Conservation (phyloP, 441 rosid species). For the Hura crepitans region DNA sequence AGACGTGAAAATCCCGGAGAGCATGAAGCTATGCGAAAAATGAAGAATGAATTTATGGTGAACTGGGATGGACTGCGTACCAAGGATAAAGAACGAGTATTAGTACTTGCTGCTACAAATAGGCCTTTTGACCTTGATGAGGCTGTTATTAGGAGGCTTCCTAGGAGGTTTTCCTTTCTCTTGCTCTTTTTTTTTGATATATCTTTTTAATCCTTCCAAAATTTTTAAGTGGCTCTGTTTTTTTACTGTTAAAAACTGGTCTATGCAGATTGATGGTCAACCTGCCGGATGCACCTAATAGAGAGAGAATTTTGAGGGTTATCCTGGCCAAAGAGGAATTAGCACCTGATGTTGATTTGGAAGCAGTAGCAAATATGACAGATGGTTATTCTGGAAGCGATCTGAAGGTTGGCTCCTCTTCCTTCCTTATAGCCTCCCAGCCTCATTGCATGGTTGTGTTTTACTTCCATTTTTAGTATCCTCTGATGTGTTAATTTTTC, state of each 20-base stretch:
- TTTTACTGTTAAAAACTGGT: slow-evolving; percentile 10
- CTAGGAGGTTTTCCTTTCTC: slow-evolving; percentile 54
- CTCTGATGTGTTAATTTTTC: neutral
- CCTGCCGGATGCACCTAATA: slow-evolving; percentile 82
- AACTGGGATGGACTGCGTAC: slow-evolving; percentile 99
- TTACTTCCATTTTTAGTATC: neutral
- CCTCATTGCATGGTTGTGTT: neutral
- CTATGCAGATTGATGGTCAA: slow-evolving; percentile 89
- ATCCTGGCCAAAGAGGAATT: slow-evolving; percentile 89
- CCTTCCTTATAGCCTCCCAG: neutral
- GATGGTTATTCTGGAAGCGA: slow-evolving; percentile 99
- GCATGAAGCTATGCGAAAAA: slow-evolving; percentile 99
- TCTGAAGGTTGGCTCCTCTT: slow-evolving; percentile 55
- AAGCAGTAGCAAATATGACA: slow-evolving; percentile 82
- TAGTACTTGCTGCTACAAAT: slow-evolving; percentile 96
- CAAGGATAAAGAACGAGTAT: slow-evolving; percentile 89
- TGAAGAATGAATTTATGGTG: slow-evolving; percentile 98
- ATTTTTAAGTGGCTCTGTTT: slow-evolving; percentile 2
- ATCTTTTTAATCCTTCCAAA: too few species aligned
- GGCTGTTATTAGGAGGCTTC: slow-evolving; percentile 98
- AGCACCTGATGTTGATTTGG: slow-evolving; percentile 62
- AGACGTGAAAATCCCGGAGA: slow-evolving; percentile 99
- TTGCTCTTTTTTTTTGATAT: neutral
- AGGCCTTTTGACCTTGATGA: slow-evolving; percentile 98
- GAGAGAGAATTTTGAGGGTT: slow-evolving; percentile 75